Conservation (phyloP, 1,139 yeast species). For the Geotrichum restrictum region DNA sequence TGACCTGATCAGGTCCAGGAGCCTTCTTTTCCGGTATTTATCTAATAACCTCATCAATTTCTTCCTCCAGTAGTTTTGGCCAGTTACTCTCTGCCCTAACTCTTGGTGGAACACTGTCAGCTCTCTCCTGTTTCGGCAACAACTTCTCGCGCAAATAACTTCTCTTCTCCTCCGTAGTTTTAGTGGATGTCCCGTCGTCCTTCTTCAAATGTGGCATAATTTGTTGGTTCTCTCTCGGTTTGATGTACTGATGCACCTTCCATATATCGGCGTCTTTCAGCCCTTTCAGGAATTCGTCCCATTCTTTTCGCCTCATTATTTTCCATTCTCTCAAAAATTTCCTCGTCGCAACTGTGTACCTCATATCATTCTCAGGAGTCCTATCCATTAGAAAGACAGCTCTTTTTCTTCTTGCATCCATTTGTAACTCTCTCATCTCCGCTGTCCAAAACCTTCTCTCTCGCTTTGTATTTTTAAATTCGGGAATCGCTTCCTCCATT, state of each 20-base stretch:
- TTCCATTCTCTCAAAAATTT: neutral
- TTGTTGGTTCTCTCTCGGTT: neutral
- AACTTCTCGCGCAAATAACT: neutral
- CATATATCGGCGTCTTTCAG: neutral
- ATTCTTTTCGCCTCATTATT: neutral
- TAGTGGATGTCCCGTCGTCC: neutral
- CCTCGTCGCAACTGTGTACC: neutral
- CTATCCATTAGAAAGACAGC: neutral
- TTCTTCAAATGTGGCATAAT: conserved; percentile 1
- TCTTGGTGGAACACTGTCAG: neutral
- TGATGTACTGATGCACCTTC: neutral
- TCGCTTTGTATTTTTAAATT: neutral
- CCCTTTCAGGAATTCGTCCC: neutral
- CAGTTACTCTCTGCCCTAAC: neutral
- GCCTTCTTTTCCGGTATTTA: no score
- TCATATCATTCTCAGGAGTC: neutral
- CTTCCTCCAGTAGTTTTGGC: no score
- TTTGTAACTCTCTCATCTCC: neutral
- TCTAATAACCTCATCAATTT: no score
- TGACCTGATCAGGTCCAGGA: no score
- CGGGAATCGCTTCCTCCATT: neutral
- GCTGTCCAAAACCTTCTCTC: neutral
- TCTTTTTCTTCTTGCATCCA: neutral
- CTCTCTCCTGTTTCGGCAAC: neutral
- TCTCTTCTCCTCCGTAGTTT: neutral